Percentiles rank a stretch among this genome's conserved stretches.
Conservation (phyloP, 176 grass and related monocot species). For the Alloteropsis semialata region DNA sequence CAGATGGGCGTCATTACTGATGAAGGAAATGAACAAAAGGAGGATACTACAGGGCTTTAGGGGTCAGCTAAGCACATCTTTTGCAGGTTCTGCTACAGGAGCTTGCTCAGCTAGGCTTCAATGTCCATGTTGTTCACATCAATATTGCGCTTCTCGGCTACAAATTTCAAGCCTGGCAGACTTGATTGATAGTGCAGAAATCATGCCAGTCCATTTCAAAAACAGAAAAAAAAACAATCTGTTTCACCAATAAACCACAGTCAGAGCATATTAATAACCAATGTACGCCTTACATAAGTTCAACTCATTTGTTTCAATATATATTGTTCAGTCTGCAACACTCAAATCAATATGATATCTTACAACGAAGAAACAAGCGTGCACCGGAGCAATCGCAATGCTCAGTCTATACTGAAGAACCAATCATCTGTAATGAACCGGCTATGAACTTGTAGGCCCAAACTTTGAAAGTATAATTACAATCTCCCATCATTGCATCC, state of each 20-base stretch:
- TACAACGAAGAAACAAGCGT: constrained; percentile 27
- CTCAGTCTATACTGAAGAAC: neutral
- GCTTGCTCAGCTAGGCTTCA: too few species aligned
- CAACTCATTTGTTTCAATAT: constrained; percentile 13
- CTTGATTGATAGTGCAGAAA: too few species aligned
- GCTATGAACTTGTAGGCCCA: constrained; percentile 8
- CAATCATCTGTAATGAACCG: constrained; percentile 8
- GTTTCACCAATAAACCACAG: constrained; percentile 1
- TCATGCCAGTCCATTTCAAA: neutral
- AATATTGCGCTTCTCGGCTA: too few species aligned
- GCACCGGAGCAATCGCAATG: constrained; percentile 23
- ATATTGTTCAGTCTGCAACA: neutral
- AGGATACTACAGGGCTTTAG: neutral
- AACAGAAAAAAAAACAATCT: neutral
- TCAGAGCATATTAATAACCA: neutral
- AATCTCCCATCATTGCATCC: constrained; percentile 26
- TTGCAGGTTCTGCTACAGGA: neutral
- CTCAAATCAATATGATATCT: neutral
- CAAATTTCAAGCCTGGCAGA: too few species aligned
- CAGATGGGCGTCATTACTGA: neutral
- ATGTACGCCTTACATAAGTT: neutral
- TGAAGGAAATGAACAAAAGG: neutral
- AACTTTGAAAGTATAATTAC: neutral
- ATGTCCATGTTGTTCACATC: neutral
- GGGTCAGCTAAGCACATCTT: neutral